Evolutionary conservation across 2,329 filamentous ascomycete genomes (phyloP).

Genomic region (Neofusicoccum cordaticola): DNA sequence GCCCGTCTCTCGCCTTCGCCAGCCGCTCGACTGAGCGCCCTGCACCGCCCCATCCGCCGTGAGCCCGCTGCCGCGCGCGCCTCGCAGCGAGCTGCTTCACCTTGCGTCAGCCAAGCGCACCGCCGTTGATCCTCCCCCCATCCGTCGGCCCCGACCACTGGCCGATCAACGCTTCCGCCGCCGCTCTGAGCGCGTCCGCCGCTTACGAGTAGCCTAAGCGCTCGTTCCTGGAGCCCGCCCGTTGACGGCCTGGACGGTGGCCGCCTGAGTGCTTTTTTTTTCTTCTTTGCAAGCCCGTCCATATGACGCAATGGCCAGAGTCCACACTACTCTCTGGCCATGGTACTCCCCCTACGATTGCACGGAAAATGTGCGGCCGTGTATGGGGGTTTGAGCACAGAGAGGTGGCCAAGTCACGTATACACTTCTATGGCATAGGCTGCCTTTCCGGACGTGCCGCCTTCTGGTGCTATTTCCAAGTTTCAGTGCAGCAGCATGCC

Average conservation of each 20-base stretch:
- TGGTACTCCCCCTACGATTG: no score
- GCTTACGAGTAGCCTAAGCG: background rate
- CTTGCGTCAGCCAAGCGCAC: conserved; percentile 4
- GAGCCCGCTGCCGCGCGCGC: background rate
- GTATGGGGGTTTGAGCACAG: background rate
- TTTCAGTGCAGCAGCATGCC: background rate
- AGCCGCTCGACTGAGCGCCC: background rate
- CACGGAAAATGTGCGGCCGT: no score
- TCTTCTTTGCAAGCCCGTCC: background rate
- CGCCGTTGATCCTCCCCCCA: background rate
- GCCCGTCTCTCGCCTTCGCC: background rate
- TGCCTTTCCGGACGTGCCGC: background rate
- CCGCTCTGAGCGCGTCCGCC: background rate
- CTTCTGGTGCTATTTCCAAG: background rate
- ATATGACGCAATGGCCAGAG: no score
- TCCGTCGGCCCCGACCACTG: background rate
- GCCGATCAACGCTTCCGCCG: background rate
- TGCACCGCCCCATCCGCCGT: background rate
- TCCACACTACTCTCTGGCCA: no score
- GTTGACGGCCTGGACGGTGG: background rate
- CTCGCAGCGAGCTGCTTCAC: background rate
- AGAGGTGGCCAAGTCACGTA: background rate
- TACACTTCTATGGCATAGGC: background rate
- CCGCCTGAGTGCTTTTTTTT: background rate
- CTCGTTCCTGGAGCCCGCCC: background rate